Percentiles rank a stretch among this genome's conserved stretches.
phyloP scores from a whole-genome alignment of 169 alveolate species.

The Plasmodium fragile region DNA sequence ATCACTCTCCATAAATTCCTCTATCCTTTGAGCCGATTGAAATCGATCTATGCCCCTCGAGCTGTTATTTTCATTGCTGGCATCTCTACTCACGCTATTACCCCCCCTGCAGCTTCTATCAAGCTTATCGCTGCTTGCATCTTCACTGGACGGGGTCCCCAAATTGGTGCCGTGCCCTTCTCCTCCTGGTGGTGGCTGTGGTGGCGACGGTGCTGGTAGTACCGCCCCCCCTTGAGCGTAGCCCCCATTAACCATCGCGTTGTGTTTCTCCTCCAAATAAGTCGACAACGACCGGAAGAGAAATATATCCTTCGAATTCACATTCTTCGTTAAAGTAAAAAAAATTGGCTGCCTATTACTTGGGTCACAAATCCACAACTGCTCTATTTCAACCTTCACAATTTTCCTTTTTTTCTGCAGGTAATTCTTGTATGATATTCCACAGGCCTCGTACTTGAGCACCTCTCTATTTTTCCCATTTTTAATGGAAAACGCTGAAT shows the following conservation, averaged over 20 bases:
- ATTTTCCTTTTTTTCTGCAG: conserved; percentile 68
- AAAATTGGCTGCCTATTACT: conserved; percentile 76
- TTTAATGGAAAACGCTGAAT: conserved; percentile 71
- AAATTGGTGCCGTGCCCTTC: neutral
- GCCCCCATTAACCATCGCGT: neutral
- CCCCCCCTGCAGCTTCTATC: neutral
- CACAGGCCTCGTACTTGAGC: conserved; percentile 75
- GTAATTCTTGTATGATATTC: conserved; percentile 70
- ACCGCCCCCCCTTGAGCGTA: neutral
- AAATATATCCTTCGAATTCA: conserved; percentile 64
- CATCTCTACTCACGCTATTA: neutral
- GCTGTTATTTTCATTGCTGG: neutral
- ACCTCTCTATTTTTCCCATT: conserved; percentile 50
- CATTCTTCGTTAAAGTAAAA: conserved; percentile 66
- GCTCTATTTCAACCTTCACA: conserved; percentile 73
- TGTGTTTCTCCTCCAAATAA: conserved; percentile 57
- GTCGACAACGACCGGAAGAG: conserved; percentile 54
- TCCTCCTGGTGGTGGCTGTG: neutral
- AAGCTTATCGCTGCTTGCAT: neutral
- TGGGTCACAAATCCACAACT: conserved; percentile 77
- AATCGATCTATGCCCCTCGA: conserved; percentile 7
- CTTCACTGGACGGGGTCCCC: neutral
- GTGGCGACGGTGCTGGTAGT: neutral
- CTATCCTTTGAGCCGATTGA: conserved; percentile 42
- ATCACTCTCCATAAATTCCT: conserved; percentile 13